Evolutionary conservation across 2,329 filamentous ascomycete species (phyloP).

Genomic region (Calycina herbarum): DNA sequence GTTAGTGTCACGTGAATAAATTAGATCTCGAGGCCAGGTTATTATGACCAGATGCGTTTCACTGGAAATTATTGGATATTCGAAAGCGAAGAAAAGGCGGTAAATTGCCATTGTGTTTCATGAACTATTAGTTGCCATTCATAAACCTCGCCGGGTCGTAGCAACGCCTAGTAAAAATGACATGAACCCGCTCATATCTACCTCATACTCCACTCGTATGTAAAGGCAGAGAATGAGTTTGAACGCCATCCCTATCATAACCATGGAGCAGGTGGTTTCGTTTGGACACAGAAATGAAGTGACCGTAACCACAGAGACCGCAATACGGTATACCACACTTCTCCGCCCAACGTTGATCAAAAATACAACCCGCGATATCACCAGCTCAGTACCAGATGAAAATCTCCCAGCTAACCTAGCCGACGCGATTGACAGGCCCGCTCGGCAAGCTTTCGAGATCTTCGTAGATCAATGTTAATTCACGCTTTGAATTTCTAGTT

Average conservation of each 20-base stretch:
- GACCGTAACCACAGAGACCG: neutral
- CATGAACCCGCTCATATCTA: constrained; percentile 19
- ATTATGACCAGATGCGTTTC: neutral
- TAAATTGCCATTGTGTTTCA: constrained; percentile 19
- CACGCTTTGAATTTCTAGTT: constrained; percentile 46
- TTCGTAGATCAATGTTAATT: constrained; percentile 60
- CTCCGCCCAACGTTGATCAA: constrained; percentile 6
- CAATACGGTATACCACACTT: neutral
- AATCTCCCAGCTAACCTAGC: constrained; percentile 14
- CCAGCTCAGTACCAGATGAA: neutral
- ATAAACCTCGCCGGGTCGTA: constrained; percentile 26
- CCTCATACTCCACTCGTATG: constrained; percentile 18
- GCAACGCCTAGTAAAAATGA: constrained; percentile 16
- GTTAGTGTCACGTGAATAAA: neutral
- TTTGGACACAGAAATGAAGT: neutral
- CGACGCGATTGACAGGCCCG: constrained; percentile 23
- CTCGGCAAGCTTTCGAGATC: constrained; percentile 54
- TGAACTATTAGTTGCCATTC: constrained; percentile 20
- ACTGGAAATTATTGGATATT: neutral
- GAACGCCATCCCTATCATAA: constrained; percentile 12
- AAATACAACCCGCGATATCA: constrained; percentile 3
- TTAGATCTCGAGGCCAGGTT: neutral
- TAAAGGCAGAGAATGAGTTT: constrained; percentile 14
- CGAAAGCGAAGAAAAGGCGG: neutral
- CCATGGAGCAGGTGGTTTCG: neutral